Evolutionary conservation across 2,329 filamentous ascomycete species (phyloP).

Genomic region (Nigrospora oryzae): DNA sequence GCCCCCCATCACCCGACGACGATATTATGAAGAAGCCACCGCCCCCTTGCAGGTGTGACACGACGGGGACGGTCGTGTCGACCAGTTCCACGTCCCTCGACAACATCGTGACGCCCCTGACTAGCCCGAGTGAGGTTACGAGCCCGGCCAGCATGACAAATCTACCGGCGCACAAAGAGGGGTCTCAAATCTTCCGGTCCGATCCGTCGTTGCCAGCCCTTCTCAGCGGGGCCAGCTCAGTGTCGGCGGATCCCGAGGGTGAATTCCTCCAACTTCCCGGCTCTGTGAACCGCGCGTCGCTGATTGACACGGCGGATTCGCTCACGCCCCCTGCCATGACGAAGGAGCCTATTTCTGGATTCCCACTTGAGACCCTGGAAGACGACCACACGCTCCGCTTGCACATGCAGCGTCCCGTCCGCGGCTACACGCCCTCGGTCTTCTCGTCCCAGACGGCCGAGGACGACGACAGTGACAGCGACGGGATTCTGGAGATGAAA

Average conservation of each 20-base stretch:
- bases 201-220: constrained; percentile 57
- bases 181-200: constrained; percentile 47
- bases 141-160: constrained; percentile 36
- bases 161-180: constrained; percentile 26
- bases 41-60: constrained; percentile 29
- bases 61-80: constrained; percentile 36
- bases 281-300: constrained; percentile 31
- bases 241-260: constrained; percentile 54
- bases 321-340: constrained; percentile 42
- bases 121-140: constrained; percentile 43
- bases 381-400: constrained; percentile 14
- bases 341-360: constrained; percentile 37
- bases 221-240: constrained; percentile 55
- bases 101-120: constrained; percentile 39
- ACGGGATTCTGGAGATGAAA: constrained; percentile 45
- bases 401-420: background rate
- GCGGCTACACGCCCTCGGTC: constrained; percentile 8
- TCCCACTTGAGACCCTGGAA: constrained; percentile 33
- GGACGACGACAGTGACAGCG: constrained; percentile 44
- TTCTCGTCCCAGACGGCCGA: constrained; percentile 16
- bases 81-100: constrained; percentile 44
- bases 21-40: constrained; percentile 21
- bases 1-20: constrained; percentile 37
- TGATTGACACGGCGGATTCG: constrained; percentile 44
- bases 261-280: constrained; percentile 47